Evolutionary conservation across 306 rosid species (phyloP), one percentile per base, ranked within the genome.

Genomic region (Vigna unguiculata): DNA sequence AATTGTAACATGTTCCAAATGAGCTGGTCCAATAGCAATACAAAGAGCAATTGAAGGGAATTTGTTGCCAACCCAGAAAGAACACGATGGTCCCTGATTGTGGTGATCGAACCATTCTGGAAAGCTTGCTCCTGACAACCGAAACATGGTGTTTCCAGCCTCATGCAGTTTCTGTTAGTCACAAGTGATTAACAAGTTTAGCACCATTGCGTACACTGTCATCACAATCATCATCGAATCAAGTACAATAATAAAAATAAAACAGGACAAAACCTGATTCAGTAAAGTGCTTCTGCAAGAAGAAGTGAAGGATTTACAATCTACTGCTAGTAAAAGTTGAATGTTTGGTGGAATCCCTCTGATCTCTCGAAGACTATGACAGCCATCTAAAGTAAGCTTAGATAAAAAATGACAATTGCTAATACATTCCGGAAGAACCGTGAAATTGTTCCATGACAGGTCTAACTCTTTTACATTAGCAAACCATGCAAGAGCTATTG

Each of bases 41-140:
- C 63, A 57, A 13, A 57, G 36, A 57, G 36, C 34, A 11, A 57
- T 24, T 9, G 68, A 45, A 30, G 46, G 68, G 22, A 61, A 61
- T 21, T 77, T 53, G 7, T 43, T 3, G 2, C 49, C 59, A 54
- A 77, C 43, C 74, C 75, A 66, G 68, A 77, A 77, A 21, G 67
- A 52, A 51, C 5, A 15, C 4, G 34, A 38, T 38, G 10, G 4
- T n/a, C 34, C 65, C 7, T 1, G 7, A 24, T 13, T 22, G 3
- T 17, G 16, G 14, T 30, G 34, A 3, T 77, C 19, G 2, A 77
- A 52, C 74, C 67, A 77, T 21, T 76, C 19, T 5, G 43, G 68
- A 61, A 61, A 30, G 15, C 1, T 16, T 16, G 68, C 6, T 61
- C 46, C 68, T 32, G 68, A 34, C 5, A 61, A 61, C 13, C 1